phyloP scores from a whole-genome alignment of 495 filamentous ascomycete species.

The Penicillium argentinense region DNA sequence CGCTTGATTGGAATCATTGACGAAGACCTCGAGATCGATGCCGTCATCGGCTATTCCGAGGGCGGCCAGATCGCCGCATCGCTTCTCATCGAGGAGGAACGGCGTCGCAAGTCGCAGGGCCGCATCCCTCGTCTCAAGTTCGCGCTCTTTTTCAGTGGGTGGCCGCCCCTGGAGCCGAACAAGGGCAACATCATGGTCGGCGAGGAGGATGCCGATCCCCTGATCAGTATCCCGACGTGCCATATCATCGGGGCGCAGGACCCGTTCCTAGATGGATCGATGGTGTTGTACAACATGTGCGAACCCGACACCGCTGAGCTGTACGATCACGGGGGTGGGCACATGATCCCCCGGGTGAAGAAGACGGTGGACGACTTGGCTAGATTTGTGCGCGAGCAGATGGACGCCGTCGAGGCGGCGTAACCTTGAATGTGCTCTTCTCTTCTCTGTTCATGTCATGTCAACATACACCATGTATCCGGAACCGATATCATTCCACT shows the following conservation, averaged over 20 bases:
- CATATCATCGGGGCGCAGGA: slow-evolving; percentile 60
- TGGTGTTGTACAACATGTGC: slow-evolving; percentile 59
- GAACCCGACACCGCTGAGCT: slow-evolving; percentile 42
- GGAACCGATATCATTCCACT: background rate
- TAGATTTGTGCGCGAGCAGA: slow-evolving; percentile 10
- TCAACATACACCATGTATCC: background rate
- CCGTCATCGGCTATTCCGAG: slow-evolving; percentile 61
- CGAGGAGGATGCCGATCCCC: slow-evolving; percentile 45
- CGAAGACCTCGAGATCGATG: slow-evolving; percentile 33
- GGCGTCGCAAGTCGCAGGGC: slow-evolving; percentile 34
- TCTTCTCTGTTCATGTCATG: background rate
- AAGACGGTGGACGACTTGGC: slow-evolving; percentile 43
- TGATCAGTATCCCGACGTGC: slow-evolving; percentile 53
- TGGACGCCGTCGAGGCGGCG: slow-evolving; percentile 9
- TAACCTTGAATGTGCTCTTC: background rate
- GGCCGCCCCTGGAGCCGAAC: slow-evolving; percentile 51
- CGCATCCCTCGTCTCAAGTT: slow-evolving; percentile 50
- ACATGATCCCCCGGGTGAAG: slow-evolving; percentile 51
- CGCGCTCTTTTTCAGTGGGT: slow-evolving; percentile 55
- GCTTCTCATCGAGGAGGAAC: slow-evolving; percentile 49
- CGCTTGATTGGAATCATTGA: slow-evolving; percentile 24
- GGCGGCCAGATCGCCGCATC: slow-evolving; percentile 59
- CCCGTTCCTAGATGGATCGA: slow-evolving; percentile 49
- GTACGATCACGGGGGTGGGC: slow-evolving; percentile 58
- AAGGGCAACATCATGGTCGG: slow-evolving; percentile 39